These are phyloP conservation scores for Phaffomyces thermotolerans DNA, from an alignment of 805 yeast genomes.

Conservation along the genomic window DNA sequence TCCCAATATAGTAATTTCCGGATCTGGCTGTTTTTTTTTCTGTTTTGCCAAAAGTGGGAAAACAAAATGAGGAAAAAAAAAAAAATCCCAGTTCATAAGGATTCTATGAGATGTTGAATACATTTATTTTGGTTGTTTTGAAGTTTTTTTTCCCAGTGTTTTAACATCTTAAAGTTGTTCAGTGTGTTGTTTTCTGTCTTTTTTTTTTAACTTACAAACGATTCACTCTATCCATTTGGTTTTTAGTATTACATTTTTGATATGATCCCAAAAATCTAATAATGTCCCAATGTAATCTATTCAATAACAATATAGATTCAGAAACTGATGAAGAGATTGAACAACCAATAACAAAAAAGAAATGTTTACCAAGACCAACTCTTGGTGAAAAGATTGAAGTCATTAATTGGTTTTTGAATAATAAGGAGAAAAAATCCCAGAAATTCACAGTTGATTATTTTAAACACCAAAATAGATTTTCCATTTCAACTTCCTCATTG, in stretches of 20 bases:
- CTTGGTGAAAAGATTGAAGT: constrained; percentile 30
- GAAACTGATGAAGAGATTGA: neutral
- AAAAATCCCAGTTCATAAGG: neutral
- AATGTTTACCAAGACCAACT: constrained; percentile 27
- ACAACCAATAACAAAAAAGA: neutral
- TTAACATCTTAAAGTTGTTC: too few relatives aligned
- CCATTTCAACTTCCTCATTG: constrained; percentile 32
- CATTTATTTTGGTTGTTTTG: too few relatives aligned
- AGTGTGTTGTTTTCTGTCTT: too few relatives aligned
- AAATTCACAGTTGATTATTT: constrained; percentile 30
- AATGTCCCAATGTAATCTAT: too few relatives aligned
- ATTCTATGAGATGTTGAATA: neutral
- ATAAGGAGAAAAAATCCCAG: constrained; percentile 26
- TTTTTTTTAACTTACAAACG: too few relatives aligned
- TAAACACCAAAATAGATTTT: constrained; percentile 23
- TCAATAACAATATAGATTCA: too few relatives aligned
- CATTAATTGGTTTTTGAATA: constrained; percentile 29
- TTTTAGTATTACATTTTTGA: too few relatives aligned
- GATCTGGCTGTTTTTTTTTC: too few relatives aligned
- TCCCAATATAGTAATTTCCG: neutral
- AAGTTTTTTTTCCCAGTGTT: too few relatives aligned
- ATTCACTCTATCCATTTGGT: too few relatives aligned
- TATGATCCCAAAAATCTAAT: too few relatives aligned
- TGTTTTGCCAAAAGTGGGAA: too few relatives aligned
- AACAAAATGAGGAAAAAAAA: neutral